phyloP scores from a whole-genome alignment of 2,329 filamentous ascomycete species.

The Colletotrichum simmondsii region DNA sequence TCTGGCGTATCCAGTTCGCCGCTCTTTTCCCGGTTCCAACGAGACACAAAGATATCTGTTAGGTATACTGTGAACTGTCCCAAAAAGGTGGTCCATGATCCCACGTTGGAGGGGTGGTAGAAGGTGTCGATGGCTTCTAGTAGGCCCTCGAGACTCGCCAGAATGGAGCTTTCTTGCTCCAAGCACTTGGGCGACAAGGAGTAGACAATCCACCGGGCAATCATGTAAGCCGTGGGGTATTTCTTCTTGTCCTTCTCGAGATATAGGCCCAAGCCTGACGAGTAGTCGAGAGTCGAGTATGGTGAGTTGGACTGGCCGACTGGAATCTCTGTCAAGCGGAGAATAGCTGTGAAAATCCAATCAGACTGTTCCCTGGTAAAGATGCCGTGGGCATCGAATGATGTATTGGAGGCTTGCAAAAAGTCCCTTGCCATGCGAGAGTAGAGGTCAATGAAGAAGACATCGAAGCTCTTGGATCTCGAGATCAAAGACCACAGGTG shows the following conservation, averaged over 20 bases:
- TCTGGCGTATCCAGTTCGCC: slow-evolving; percentile 89
- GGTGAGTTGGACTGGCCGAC: slow-evolving; percentile 96
- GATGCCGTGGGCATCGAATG: slow-evolving; percentile 88
- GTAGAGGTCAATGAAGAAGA: slow-evolving; percentile 88
- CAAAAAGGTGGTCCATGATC: slow-evolving; percentile 88
- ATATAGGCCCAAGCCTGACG: slow-evolving; percentile 84
- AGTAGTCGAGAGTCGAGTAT: slow-evolving; percentile 86
- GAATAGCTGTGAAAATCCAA: slow-evolving; percentile 89
- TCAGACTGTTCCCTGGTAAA: slow-evolving; percentile 94
- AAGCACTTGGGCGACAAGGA: slow-evolving; percentile 88
- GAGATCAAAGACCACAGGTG: slow-evolving; percentile 96
- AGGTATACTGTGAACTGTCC: slow-evolving; percentile 93
- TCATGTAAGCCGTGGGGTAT: slow-evolving; percentile 90
- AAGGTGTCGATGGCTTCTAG: slow-evolving; percentile 98
- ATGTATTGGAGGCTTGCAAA: slow-evolving; percentile 77
- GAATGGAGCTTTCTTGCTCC: slow-evolving; percentile 79
- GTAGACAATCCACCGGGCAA: slow-evolving; percentile 92
- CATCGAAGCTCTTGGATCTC: slow-evolving; percentile 87
- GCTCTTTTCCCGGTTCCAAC: slow-evolving; percentile 95
- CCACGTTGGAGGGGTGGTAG: slow-evolving; percentile 97
- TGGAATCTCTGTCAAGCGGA: slow-evolving; percentile 92
- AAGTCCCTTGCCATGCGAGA: slow-evolving; percentile 90
- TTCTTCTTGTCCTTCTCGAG: slow-evolving; percentile 94
- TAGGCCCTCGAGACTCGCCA: slow-evolving; percentile 88
- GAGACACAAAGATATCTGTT: slow-evolving; percentile 94